Base-by-base conservation (phyloP, 2,329 filamentous ascomycete species). In the Raffaelea ambrosiae region DNA sequence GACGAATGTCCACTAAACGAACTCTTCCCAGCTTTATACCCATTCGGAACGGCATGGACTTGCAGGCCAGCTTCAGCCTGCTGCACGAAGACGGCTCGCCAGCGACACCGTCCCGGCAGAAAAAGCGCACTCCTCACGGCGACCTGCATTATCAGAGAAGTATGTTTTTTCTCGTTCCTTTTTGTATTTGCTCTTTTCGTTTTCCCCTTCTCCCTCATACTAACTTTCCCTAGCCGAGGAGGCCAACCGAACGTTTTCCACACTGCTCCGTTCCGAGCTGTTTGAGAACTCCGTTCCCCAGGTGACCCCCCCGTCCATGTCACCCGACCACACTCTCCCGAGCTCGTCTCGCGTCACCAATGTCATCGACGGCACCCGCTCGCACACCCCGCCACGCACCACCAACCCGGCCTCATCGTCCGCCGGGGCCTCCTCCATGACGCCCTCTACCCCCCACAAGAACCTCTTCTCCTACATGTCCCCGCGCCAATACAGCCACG, bases 101-200 rank as follows among this genome's bases (percentile, higher is more conserved):
- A 19, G 86, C 91, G 13, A 95, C 90, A 2, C 88, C 91, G 1
- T 91, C 89, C 4, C 87, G 83, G 62, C 79, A 85, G 50, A 88
- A 88, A 68, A 90, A 86, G 69, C 84, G 90, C 40, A 84, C 84
- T 20, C 87, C 88, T 10, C 86, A 95, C 61, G 87, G 87, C 46
- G 93, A 96, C 65, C 77, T 96, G 53, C 86, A 97, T 63, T 96
- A 95, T 55, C 93, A 98, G 63, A 90, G 83, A 66, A 93, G 89
- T 91, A 72, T 61, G 83, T 65, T 4, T 16, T 22, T 36, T 31
- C 13, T 23, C 18, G 19, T 33, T 5, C 23, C 20, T 36, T 44
- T 23, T 21, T 23, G 9, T 43, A 38, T 44, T 40, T 26, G 41
- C 23, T 38, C 2, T 29, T 39, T 8, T 22, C 14, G 5, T 33